phyloP scores from a whole-genome alignment of 768 basidiomycete genomes.

The Amanita jacksonii region DNA sequence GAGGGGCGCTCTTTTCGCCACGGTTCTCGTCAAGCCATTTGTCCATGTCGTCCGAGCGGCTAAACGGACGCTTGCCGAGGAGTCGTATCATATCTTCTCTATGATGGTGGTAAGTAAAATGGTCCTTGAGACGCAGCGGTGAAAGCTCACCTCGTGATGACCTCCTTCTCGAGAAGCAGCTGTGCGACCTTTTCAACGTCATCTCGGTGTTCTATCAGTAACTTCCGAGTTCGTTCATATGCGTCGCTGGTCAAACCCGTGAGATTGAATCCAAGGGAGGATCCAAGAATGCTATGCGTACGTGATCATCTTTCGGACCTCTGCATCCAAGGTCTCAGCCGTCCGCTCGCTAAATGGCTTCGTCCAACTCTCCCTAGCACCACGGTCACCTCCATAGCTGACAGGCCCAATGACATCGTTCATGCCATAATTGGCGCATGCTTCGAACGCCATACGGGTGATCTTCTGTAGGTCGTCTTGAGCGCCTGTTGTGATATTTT shows the following conservation, averaged over 20 bases:
- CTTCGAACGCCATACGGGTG: slow-evolving; percentile 95
- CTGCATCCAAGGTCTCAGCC: slow-evolving; percentile 81
- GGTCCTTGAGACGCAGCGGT: background rate
- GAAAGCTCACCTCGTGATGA: slow-evolving; percentile 71
- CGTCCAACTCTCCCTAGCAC: slow-evolving; percentile 79
- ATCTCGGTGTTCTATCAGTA: slow-evolving; percentile 71
- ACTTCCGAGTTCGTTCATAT: slow-evolving; percentile 71
- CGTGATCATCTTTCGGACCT: slow-evolving; percentile 96
- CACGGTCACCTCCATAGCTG: slow-evolving; percentile 86
- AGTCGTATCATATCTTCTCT: slow-evolving; percentile 85
- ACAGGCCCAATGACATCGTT: slow-evolving; percentile 91
- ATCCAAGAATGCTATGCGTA: slow-evolving; percentile 18
- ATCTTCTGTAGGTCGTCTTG: slow-evolving; percentile 99
- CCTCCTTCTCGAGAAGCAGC: slow-evolving; percentile 87
- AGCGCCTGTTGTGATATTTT: slow-evolving; percentile 94
- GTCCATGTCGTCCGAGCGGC: slow-evolving; percentile 88
- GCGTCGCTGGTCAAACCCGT: slow-evolving; percentile 42
- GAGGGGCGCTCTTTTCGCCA: slow-evolving; percentile 53
- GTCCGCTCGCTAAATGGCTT: slow-evolving; percentile 99
- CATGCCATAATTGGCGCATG: slow-evolving; percentile 96
- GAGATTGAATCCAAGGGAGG: slow-evolving; percentile 4
- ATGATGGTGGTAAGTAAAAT: slow-evolving; percentile 9
- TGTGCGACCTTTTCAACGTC: slow-evolving; percentile 94
- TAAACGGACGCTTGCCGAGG: slow-evolving; percentile 76
- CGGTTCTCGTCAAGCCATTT: slow-evolving; percentile 87